Percentiles rank a stretch among this genome's conserved stretches.
Evolutionary conservation across 1,284 basidiomycete genomes (phyloP).

Genomic region (Ustilago tritici): DNA sequence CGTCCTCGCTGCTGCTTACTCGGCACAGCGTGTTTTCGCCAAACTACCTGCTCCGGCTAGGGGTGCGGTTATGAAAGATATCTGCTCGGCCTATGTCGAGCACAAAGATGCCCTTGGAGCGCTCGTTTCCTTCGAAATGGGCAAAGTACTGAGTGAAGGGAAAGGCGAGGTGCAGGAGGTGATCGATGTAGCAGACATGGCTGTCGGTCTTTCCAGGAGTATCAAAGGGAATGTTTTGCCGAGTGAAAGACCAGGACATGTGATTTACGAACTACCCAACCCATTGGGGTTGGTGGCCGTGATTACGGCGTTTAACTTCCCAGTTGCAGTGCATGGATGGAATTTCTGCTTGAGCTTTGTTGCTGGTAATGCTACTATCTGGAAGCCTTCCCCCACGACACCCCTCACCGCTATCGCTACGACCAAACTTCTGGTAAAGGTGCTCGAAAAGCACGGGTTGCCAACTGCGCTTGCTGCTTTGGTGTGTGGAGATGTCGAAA

Average conservation of each 20-base stretch:
- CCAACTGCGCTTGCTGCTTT: slow-evolving; percentile 85
- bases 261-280: slow-evolving; percentile 76
- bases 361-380: slow-evolving; percentile 90
- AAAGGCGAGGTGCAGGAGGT: slow-evolving; percentile 94
- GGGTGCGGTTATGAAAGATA: slow-evolving; percentile 88
- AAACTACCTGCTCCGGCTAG: slow-evolving; percentile 85
- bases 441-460: slow-evolving; percentile 83
- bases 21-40: slow-evolving; percentile 80
- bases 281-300: slow-evolving; percentile 92
- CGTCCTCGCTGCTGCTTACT: slow-evolving; percentile 76
- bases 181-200: slow-evolving; percentile 87
- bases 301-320: slow-evolving; percentile 91
- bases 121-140: slow-evolving; percentile 81
- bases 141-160: slow-evolving; percentile 91
- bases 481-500: slow-evolving; percentile 83
- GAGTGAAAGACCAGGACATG: slow-evolving; percentile 55
- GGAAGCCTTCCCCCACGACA: slow-evolving; percentile 93
- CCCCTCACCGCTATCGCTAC: slow-evolving; percentile 85
- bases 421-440: slow-evolving; percentile 82
- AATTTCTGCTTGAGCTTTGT: slow-evolving; percentile 89
- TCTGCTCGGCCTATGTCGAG: slow-evolving; percentile 81
- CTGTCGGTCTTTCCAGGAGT: slow-evolving; percentile 86
- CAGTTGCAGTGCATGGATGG: slow-evolving; percentile 79
- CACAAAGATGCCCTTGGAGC: slow-evolving; percentile 87
- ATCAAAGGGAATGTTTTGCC: slow-evolving; percentile 74